Percentiles rank a stretch among this genome's conserved stretches.
These are phyloP conservation scores for Leccinum longicurvipes DNA, from an alignment of 768 basidiomycete species.

Conservation along the genomic window DNA sequence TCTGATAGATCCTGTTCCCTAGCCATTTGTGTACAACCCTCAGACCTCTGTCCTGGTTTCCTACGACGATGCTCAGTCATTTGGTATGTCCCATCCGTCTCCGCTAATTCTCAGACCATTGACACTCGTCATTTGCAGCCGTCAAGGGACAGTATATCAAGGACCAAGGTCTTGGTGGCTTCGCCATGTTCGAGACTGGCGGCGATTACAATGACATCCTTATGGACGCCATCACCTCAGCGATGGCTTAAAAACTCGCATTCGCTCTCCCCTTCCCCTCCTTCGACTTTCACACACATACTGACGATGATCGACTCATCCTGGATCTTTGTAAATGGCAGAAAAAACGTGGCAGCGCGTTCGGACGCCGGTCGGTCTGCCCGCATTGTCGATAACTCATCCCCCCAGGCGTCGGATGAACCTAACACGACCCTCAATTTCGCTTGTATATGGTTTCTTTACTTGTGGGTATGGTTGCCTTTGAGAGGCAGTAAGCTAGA, in stretches of 20 bases:
- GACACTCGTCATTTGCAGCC: constrained; percentile 21
- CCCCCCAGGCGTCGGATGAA: constrained; percentile 16
- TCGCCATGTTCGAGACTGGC: constrained; percentile 44
- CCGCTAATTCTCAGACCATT: background rate
- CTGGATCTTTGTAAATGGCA: constrained; percentile 1
- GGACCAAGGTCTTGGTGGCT: constrained; percentile 35
- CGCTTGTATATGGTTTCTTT: background rate
- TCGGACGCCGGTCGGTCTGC: constrained; percentile 6
- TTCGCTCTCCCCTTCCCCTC: background rate
- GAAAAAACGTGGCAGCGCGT: background rate
- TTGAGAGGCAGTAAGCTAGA: constrained; percentile 11
- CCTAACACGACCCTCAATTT: background rate
- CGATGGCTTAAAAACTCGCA: constrained; percentile 20
- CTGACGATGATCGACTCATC: constrained; percentile 23
- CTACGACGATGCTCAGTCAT: constrained; percentile 62
- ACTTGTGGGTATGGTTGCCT: constrained; percentile 2
- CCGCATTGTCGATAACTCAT: constrained; percentile 1
- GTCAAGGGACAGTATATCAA: constrained; percentile 43
- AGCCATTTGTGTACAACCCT: constrained; percentile 70
- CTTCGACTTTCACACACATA: constrained; percentile 7
- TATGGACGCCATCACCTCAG: constrained; percentile 31
- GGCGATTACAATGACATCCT: constrained; percentile 40
- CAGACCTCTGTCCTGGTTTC: constrained; percentile 55
- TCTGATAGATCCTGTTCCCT: background rate
- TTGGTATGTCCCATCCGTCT: constrained; percentile 35